Evolutionary conservation across 352 stramenopile species (phyloP), one percentile per base, ranked within the genome.

Genomic region (Phytophthora megakarya): DNA sequence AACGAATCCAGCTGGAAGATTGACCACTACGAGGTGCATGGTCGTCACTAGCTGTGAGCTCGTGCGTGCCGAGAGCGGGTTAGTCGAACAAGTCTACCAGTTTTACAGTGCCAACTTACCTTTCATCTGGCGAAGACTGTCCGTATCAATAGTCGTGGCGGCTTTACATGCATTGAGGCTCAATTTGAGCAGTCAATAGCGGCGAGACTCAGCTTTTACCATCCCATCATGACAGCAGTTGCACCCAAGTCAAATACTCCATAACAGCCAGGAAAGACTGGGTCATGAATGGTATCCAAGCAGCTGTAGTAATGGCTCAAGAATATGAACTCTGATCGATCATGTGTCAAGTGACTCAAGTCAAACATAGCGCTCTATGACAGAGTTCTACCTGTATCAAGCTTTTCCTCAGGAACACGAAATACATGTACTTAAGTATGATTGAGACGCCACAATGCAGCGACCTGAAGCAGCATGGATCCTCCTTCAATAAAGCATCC

Each of bases 231-330:
- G 59, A 61, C 50, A 56, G 56, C 42, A 57, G 60, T 62, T 55
- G 60, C 22, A 66, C 22, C 47, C 48, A 66, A 60, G 47, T 54
- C 46, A 53, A 65, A 35, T 35, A 15, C 10, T n/a, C n/a, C 22
- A 10, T 15, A 18, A 7, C 18, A 51, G 37, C 21, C 22, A 30
- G 40, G 45, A 63, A 61, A 62, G 50, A 37, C 58, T 30, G 49
- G 54, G 39, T 38, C 35, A 37, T 46, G 49, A 46, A 35, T 28
- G 35, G 40, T 39, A 67, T 38, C 59, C 43, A 50, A 28, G 39
- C 50, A 67, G 59, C 59, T 55, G 59, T 54, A 62, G 46, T 32
- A 45, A 61, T 67, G 25, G 33, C 49, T 62, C 50, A 68, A 53
- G 15, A 16, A 62, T 55, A 28, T 61, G 18, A 52, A 28, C 52